These are phyloP conservation scores for Chlorella sp. DNA, from an alignment of 139 green algal species.

Conservation along the genomic window DNA sequence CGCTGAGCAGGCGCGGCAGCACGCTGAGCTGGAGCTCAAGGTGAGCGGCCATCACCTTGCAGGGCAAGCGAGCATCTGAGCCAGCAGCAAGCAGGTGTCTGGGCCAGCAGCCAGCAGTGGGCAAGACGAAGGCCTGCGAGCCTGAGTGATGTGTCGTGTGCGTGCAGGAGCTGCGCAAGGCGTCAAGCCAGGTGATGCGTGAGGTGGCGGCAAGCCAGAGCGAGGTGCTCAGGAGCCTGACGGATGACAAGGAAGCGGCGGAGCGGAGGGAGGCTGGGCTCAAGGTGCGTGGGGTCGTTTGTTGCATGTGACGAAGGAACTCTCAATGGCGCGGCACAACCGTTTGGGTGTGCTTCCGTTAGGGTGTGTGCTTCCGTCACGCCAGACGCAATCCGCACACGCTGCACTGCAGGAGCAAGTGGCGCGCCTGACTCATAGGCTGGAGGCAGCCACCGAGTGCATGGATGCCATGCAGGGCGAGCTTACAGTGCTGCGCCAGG, in stretches of 20 bases:
- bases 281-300: too few relatives aligned
- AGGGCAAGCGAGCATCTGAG: too few relatives aligned
- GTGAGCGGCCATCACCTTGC: too few relatives aligned
- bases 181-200: conserved; percentile 37
- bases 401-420: conserved; percentile 11
- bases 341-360: too few relatives aligned
- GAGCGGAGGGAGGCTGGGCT: conserved; percentile 29
- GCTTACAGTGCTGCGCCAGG: conserved; percentile 18
- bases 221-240: conserved; percentile 41
- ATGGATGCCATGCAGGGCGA: conserved; percentile 22
- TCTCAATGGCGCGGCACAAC: too few relatives aligned
- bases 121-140: too few relatives aligned
- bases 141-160: too few relatives aligned
- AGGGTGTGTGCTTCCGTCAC: too few relatives aligned
- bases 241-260: conserved; percentile 33
- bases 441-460: conserved; percentile 15
- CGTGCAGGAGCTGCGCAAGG: conserved; percentile 50
- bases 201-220: conserved; percentile 52
- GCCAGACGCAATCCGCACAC: too few relatives aligned
- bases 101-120: too few relatives aligned
- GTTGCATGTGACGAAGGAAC: too few relatives aligned
- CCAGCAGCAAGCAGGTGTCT: neutral
- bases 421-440: conserved; percentile 6
- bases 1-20: conserved; percentile 25
- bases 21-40: conserved; percentile 56